Base-by-base conservation (phyloP, 805 yeast genomes). In the Ogataea glucozyma region DNA sequence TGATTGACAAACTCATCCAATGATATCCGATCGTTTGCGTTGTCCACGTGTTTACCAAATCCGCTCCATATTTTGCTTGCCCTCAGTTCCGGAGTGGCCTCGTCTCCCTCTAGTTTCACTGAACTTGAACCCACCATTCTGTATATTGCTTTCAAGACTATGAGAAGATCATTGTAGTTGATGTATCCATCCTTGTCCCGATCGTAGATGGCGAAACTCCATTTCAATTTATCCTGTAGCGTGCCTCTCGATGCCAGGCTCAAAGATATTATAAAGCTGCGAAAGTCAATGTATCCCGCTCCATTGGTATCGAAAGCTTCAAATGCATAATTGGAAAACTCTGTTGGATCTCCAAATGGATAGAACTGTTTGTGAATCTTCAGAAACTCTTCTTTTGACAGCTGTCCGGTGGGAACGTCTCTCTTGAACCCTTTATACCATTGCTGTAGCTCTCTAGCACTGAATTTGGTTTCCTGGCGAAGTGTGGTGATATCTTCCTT, bases 381-480 rank as follows among this genome's bases (percentile, higher is more conserved):
- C 52, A 85, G 81, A 63, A 93, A 88, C 59, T 93, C 98, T 36
- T 84, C 87, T 57, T 83, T 85, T 3, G 89, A 79, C 20, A 93
- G 71, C 61, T 84, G 90, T 1, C 98, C 98, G 24, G 80, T 73
- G 1, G 97, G 97, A 62, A 97, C 91, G 63, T 93, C 99, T 59
- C 97, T 76, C 31, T 85, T 71, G 56, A 93, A 93, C 2, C 98
- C 98, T 61, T 91, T 91, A 61, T 91, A 91, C 99, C 99, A 93
- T 61, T 91, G 99, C 64, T 93, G 98, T 32, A 93, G 76, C 61
- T 93, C 99, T 51, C 96, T 75, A 41, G 90, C 81, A 59, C 91
- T 96, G 60, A 93, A 93, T 57, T 88, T 85, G 0, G 99, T 93
- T 18, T 89, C 84, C 58, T 80, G 83, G 61, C 85, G 85, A 46